Evolutionary conservation across 1,284 basidiomycete genomes (phyloP).

Genomic region (Neonothopanus nambi): DNA sequence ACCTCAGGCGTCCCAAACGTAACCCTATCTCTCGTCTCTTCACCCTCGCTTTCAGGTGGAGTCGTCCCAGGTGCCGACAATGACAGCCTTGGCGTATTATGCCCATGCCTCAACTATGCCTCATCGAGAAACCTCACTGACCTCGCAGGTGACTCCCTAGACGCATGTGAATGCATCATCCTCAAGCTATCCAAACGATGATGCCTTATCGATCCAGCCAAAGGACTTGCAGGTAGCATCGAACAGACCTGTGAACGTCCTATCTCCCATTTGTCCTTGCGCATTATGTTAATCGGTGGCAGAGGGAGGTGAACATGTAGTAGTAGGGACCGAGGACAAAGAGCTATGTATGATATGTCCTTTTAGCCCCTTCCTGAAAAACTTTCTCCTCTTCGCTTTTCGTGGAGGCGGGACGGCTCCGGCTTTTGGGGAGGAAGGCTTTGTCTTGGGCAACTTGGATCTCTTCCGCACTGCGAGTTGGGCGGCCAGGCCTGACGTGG

Average conservation of each 20-base stretch:
- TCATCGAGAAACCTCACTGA: slow-evolving; percentile 16
- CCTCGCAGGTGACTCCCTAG: slow-evolving; percentile 15
- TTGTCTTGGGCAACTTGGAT: slow-evolving; percentile 13
- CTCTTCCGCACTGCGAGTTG: not conserved
- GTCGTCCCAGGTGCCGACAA: not conserved
- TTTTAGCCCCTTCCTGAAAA: slow-evolving; percentile 2
- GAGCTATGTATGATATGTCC: slow-evolving; percentile 6
- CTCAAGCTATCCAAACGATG: slow-evolving; percentile 11
- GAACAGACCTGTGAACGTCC: not conserved
- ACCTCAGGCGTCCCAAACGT: no score
- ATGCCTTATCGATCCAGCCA: slow-evolving; percentile 1
- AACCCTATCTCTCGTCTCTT: no score
- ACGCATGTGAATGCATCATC: not conserved
- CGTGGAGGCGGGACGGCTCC: not conserved
- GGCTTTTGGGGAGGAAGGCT: not conserved
- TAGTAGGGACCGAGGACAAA: not conserved
- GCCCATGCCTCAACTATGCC: not conserved
- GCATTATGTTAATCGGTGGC: not conserved
- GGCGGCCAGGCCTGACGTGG: slow-evolving; percentile 1
- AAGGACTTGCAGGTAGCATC: not conserved
- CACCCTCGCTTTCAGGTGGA: no score
- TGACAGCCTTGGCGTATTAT: slow-evolving; percentile 1
- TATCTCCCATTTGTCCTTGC: slow-evolving; percentile 5
- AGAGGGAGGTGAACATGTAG: not conserved
- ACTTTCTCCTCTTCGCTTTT: not conserved